Base-by-base conservation (phyloP, 805 yeast species). In the Saccharomycopsis synnaedendra region DNA sequence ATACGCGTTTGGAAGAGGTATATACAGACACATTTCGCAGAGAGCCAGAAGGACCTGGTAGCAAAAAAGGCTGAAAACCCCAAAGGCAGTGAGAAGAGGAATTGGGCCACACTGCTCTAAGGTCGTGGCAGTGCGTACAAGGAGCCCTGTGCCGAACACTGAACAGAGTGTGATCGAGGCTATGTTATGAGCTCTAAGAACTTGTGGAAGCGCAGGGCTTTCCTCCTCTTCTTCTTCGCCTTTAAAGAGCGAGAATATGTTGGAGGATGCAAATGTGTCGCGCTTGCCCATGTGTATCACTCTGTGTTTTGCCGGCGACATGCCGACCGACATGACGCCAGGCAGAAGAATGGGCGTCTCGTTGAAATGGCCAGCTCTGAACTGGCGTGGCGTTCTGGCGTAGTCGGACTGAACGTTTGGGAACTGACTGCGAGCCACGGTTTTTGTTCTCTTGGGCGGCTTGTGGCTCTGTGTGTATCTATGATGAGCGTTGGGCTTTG, bases 11-110 rank as follows among this genome's bases (percentile, higher is more conserved):
- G 81, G 69, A 11, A 78, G 70, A 7, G 85, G 85, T 60, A 73
- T 79, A 55, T 72, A 81, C 5, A 88, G 81, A 44, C 88, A 87
- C 89, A 83, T 80, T 62, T 83, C 93, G 58, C 89, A 88, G 49
- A 82, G 66, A 4, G 74, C 50, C 7, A 44, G 32, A n/a, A 49
- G 41, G 5, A 49, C 55, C 40, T 52, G 53, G 27, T 46, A 42
- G 36, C 42, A 28, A 19, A 52, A 33, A 10, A 49, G 11, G 8
- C 44, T 39, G 2, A 52, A 30, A 9, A 52, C 37, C 27, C 39
- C 3, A 59, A 82, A 85, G 8, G 87, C 78, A 29, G 77, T 65
- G 37, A 85, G 69, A 36, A 78, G 55, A 32, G 75, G 76, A 1
- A 82, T 85, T n/a, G 93, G 90, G 31, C 93, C 93, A 60, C 86